Percentiles rank a stretch among this genome's conserved stretches.
phyloP scores from a whole-genome alignment of 2,329 filamentous ascomycete species.

The Ophiostoma angusticollis region DNA sequence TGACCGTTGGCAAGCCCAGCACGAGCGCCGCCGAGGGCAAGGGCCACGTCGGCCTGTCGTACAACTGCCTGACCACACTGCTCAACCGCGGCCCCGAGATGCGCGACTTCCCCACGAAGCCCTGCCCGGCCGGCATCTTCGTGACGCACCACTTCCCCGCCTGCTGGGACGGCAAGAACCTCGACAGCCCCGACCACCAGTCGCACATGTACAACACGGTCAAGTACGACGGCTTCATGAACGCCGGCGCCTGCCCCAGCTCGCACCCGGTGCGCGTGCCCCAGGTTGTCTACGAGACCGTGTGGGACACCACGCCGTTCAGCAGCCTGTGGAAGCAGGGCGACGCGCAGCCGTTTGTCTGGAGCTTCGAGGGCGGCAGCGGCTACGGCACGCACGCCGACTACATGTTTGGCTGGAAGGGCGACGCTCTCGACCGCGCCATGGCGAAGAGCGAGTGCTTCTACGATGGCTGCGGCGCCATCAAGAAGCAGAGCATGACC shows the following conservation, averaged over 20 bases:
- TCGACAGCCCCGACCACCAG: conserved; percentile 28
- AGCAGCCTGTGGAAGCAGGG: conserved; percentile 19
- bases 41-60: conserved; percentile 13
- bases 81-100: conserved; percentile 14
- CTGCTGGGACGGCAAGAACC: conserved; percentile 47
- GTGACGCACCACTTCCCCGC: conserved; percentile 16
- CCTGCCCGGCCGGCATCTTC: conserved; percentile 15
- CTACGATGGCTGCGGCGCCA: conserved; percentile 24
- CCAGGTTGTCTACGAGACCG: conserved; percentile 24
- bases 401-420: conserved; percentile 20
- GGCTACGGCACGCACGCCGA: conserved; percentile 22
- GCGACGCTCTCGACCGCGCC: conserved; percentile 20
- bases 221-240: conserved; percentile 20
- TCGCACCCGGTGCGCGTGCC: conserved; percentile 24
- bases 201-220: conserved; percentile 15
- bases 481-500: conserved; percentile 22
- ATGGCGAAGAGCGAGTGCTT: conserved; percentile 26
- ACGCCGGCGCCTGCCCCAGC: conserved; percentile 20
- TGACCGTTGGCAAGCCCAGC: conserved; percentile 16
- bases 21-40: conserved; percentile 6
- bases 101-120: conserved; percentile 11
- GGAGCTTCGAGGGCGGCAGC: conserved; percentile 18
- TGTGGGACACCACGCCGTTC: conserved; percentile 22
- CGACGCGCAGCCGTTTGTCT: conserved; percentile 16
- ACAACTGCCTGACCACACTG: conserved; percentile 12